phyloP scores from a whole-genome alignment of 2,329 filamentous ascomycete genomes.

The Aspergillus costaricaensis region DNA sequence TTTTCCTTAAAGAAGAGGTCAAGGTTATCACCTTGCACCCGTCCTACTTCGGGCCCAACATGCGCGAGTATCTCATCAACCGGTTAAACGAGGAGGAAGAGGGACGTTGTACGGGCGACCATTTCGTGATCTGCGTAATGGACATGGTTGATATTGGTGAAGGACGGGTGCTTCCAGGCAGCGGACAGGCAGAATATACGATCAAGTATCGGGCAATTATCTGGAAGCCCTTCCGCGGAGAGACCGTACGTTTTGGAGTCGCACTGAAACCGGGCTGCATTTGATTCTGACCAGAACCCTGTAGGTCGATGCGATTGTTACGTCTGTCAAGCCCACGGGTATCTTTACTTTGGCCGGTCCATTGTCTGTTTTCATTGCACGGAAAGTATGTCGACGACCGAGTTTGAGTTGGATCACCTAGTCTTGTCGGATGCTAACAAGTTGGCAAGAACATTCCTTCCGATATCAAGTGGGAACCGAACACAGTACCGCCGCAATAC shows the following conservation, averaged over 20 bases:
- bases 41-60: conserved; percentile 93
- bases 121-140: conserved; percentile 98
- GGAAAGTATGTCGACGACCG: conserved; percentile 64
- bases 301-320: conserved; percentile 91
- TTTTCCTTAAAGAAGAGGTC: conserved; percentile 97
- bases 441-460: conserved; percentile 65
- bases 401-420: neutral
- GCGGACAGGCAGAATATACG: conserved; percentile 89
- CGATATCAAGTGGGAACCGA: conserved; percentile 91
- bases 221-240: conserved; percentile 96
- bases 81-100: conserved; percentile 92
- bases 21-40: conserved; percentile 93
- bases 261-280: neutral
- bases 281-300: conserved; percentile 30
- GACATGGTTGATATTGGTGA: conserved; percentile 94
- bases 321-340: conserved; percentile 82
- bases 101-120: conserved; percentile 90
- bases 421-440: conserved; percentile 18
- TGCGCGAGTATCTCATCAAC: conserved; percentile 85
- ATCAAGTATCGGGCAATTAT: conserved; percentile 94
- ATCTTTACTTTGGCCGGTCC: conserved; percentile 66
- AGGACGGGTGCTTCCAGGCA: conserved; percentile 86
- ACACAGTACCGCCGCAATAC: conserved; percentile 94
- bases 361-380: conserved; percentile 55
- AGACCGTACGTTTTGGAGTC: conserved; percentile 70